These are phyloP conservation scores for Trichoderma asperelloides DNA, from an alignment of 495 filamentous ascomycete genomes.

Conservation along the genomic window DNA sequence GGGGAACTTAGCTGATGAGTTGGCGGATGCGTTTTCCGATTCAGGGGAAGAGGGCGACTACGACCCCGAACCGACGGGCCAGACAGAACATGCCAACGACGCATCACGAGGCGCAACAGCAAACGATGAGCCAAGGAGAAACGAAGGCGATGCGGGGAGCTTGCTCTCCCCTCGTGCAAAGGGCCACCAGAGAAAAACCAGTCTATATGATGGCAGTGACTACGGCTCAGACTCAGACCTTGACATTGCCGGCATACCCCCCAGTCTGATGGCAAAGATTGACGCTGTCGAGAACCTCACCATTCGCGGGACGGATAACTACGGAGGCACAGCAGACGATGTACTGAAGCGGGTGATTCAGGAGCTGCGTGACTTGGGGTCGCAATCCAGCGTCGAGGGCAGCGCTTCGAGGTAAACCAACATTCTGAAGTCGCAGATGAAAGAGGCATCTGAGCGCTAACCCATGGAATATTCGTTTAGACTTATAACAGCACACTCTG, in stretches of 20 bases:
- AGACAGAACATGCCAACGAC: constrained; percentile 19
- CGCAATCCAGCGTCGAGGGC: constrained; percentile 73
- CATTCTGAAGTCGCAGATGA: neutral
- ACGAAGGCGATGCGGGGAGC: constrained; percentile 34
- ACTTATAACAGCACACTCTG: constrained; percentile 79
- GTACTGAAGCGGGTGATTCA: constrained; percentile 65
- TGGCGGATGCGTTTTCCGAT: constrained; percentile 52
- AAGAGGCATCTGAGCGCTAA: neutral
- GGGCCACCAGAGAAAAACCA: constrained; percentile 37
- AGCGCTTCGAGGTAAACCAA: constrained; percentile 61
- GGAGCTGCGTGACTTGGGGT: constrained; percentile 64
- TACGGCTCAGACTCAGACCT: constrained; percentile 67
- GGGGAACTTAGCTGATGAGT: constrained; percentile 74
- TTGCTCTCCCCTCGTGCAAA: constrained; percentile 21
- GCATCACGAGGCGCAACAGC: constrained; percentile 12
- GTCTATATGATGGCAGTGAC: constrained; percentile 52
- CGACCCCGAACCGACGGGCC: constrained; percentile 43
- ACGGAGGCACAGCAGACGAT: constrained; percentile 57
- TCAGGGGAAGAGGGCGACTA: constrained; percentile 46
- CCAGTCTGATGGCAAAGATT: constrained; percentile 64
- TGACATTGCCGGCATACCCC: constrained; percentile 59
- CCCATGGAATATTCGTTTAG: constrained; percentile 30
- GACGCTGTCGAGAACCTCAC: constrained; percentile 69
- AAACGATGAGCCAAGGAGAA: constrained; percentile 26
- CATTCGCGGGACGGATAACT: constrained; percentile 61